Evolutionary conservation across 768 basidiomycete species (phyloP).

Genomic region (Gloeophyllum trabeum): DNA sequence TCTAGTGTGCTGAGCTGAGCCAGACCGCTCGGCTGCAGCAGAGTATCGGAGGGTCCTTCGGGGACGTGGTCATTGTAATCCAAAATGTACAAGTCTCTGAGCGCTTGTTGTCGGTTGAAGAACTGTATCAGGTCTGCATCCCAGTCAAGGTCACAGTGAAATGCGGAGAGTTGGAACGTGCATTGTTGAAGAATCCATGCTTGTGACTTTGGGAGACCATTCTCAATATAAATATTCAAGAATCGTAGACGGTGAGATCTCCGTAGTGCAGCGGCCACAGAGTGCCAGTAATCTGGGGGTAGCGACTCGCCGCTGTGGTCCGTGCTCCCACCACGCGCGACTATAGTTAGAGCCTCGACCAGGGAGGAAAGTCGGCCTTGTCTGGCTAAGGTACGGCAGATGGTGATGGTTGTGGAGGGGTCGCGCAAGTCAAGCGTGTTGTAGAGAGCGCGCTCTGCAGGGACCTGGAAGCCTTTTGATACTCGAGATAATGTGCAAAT

Average conservation of each 20-base stretch:
- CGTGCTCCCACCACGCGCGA: conserved; percentile 18
- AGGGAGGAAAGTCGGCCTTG: conserved; percentile 36
- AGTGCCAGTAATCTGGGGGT: conserved; percentile 31
- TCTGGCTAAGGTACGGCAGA: conserved; percentile 35
- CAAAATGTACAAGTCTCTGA: conserved; percentile 34
- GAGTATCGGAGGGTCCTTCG: conserved; percentile 8
- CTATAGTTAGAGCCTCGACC: conserved; percentile 45
- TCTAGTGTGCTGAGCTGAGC: conserved; percentile 43
- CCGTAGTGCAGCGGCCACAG: conserved; percentile 36
- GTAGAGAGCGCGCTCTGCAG: conserved; percentile 49
- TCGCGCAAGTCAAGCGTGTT: conserved; percentile 40
- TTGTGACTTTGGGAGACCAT: conserved; percentile 13
- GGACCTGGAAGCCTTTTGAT: conserved; percentile 39
- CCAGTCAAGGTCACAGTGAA: conserved; percentile 63
- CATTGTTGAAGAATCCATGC: conserved; percentile 29
- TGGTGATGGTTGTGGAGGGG: conserved; percentile 22
- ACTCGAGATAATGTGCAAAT: conserved; percentile 48
- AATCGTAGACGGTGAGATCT: conserved; percentile 34
- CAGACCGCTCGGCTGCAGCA: conserved; percentile 20
- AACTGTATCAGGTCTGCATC: conserved; percentile 42
- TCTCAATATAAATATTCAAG: conserved; percentile 35
- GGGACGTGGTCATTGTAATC: conserved; percentile 22
- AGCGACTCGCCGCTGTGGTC: conserved; percentile 13
- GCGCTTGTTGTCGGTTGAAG: conserved; percentile 32
- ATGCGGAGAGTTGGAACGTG: conserved; percentile 42